Percentiles rank a stretch among this genome's conserved stretches.
Evolutionary conservation across 805 yeast genomes (phyloP).

Genomic region (Spencermartinsiella europaea): DNA sequence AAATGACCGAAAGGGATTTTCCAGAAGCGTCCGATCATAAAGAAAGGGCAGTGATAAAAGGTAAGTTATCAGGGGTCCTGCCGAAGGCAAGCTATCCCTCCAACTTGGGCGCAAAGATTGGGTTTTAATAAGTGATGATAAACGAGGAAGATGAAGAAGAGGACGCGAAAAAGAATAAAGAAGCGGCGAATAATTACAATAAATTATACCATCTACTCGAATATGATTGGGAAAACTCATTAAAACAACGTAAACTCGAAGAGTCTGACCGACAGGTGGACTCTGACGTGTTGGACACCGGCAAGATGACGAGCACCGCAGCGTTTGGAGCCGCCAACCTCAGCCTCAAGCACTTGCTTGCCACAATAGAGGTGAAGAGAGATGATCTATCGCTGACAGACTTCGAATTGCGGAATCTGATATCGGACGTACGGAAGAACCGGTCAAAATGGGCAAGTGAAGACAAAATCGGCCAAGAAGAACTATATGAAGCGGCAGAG

Average conservation of each 20-base stretch:
- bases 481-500: conserved; percentile 94
- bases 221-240: conserved; percentile 62
- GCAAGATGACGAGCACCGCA: conserved; percentile 29
- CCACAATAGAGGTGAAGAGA: conserved; percentile 71
- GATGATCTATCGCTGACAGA: conserved; percentile 71
- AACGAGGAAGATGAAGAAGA: conserved; percentile 13
- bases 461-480: conserved; percentile 94
- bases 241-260: conserved; percentile 71
- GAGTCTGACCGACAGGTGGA: conserved; percentile 68
- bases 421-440: conserved; percentile 89
- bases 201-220: conserved; percentile 65
- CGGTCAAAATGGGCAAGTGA: conserved; percentile 98
- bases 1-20: conserved; percentile 4
- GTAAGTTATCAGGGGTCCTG: not conserved
- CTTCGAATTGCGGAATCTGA: conserved; percentile 72
- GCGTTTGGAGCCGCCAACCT: conserved; percentile 69
- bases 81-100: not conserved
- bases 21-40: not conserved
- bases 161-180: conserved; percentile 14
- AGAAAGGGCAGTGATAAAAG: not conserved
- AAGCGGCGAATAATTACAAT: conserved; percentile 34
- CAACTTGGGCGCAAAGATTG: no score
- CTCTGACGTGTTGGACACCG: conserved; percentile 19
- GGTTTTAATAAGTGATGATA: not conserved
- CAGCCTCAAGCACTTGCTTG: conserved; percentile 72